Evolutionary conservation across 306 rosid species (phyloP), one percentile per base, ranked within the genome.

Genomic region (Corylus avellana): DNA sequence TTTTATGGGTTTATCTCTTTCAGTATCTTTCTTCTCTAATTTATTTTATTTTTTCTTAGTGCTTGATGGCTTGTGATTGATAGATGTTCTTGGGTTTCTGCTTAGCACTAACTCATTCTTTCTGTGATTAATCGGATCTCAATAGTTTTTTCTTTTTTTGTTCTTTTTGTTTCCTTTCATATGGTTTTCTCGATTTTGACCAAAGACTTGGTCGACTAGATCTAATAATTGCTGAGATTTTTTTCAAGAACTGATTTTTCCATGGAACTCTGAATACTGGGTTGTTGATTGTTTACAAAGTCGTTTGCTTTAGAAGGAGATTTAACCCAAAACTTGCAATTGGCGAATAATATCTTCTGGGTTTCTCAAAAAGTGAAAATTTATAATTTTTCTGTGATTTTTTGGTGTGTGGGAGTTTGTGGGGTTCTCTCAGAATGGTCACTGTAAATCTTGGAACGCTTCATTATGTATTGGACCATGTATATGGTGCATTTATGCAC

Each of bases 401-500:
- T 47, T 70, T 56, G 46, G 46, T 42, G 5, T 47, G 46, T 37
- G 54, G 11, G 1, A 63, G 68, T 47, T 56, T 53, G 51, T 51
- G 49, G 68, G 76, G 32, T 46, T 47, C 32, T 57, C 35, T 61
- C 55, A 72, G 47, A 76, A 94, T 91, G 97, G 97, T 94, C 59
- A 79, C 92, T 2, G 84, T 88, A 77, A 94, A 94, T 84, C 84
- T 94, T 49, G 97, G 98, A 57, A 80, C 85, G 89, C 94, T 94
- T 62, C 97, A 94, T 83, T 90, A 91, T 85, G 95, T 92, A n/a
- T 74, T 94, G 85, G 97, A 94, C 82, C 98, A 94, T 57, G 83
- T 94, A 1, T 91, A 94, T 58, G 97, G 98, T 57, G 97, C 98
- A 69, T 94, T 92, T 67, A 82, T 94, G 97, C 92, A 94, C 90